Evolutionary conservation across 2,329 filamentous ascomycete genomes (phyloP).

Genomic region (Penicillium paneum): DNA sequence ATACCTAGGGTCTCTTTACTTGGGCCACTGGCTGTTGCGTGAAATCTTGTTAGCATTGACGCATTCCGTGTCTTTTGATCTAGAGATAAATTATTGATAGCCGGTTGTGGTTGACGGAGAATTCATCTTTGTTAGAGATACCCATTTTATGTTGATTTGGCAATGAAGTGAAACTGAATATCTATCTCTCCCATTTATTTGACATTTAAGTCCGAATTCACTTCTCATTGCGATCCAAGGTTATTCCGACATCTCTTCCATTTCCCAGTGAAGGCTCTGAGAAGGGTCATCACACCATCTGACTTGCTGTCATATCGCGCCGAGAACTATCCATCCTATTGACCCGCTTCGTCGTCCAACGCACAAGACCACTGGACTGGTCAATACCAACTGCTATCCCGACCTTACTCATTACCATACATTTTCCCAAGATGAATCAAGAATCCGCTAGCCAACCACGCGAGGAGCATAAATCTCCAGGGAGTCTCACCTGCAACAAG

Average conservation of each 20-base stretch:
- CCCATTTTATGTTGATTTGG: conserved; percentile 1
- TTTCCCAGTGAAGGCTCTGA: neutral
- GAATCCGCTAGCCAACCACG: neutral
- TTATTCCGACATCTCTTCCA: neutral
- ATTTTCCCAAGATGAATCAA: neutral
- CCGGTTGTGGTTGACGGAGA: neutral
- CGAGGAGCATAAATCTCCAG: neutral
- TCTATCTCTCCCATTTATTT: neutral
- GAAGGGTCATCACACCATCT: neutral
- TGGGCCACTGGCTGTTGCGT: neutral
- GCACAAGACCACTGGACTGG: neutral
- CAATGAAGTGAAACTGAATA: neutral
- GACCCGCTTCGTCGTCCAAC: neutral
- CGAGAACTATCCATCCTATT: neutral
- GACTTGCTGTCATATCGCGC: neutral
- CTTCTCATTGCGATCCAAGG: neutral
- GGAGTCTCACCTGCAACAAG: neutral
- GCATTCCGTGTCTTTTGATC: neutral
- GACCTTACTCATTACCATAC: neutral
- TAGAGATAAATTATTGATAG: neutral
- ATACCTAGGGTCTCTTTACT: neutral
- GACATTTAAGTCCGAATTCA: neutral
- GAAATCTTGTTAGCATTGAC: neutral
- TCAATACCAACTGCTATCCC: too few species aligned
- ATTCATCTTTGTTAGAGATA: conserved; percentile 3